Conservation (phyloP, 2,329 filamentous ascomycete genomes). For the Neocucurbitaria cava region DNA sequence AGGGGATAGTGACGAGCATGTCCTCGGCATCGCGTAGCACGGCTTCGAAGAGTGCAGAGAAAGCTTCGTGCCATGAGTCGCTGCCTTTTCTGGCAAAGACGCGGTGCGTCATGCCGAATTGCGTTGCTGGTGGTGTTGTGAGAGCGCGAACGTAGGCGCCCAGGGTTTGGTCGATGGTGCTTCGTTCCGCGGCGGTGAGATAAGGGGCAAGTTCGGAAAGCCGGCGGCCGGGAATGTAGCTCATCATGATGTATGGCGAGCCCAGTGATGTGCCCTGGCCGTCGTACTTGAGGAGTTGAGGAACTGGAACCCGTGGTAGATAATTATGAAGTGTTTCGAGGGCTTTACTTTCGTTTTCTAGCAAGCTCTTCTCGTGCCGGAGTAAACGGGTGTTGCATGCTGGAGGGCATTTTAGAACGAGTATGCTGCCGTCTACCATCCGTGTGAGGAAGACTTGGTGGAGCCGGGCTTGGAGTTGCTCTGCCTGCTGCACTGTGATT, state of each 20-base stretch:
- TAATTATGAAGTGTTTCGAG: conserved; percentile 48
- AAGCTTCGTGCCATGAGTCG: conserved; percentile 62
- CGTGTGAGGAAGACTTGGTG: conserved; percentile 53
- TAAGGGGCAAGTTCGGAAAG: conserved; percentile 39
- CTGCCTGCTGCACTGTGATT: conserved; percentile 43
- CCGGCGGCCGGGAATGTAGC: conserved; percentile 40
- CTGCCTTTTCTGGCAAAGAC: conserved; percentile 56
- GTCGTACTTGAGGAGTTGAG: conserved; percentile 51
- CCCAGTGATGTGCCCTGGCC: conserved; percentile 34
- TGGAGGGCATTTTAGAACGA: conserved; percentile 53
- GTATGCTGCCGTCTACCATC: conserved; percentile 47
- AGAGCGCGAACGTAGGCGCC: conserved; percentile 53
- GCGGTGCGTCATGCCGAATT: conserved; percentile 59
- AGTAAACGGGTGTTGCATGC: conserved; percentile 48
- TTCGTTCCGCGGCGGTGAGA: conserved; percentile 46
- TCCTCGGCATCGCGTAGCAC: conserved; percentile 65
- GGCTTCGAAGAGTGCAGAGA: conserved; percentile 59
- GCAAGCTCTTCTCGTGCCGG: conserved; percentile 51
- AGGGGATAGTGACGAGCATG: conserved; percentile 64
- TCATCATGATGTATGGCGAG: conserved; percentile 44
- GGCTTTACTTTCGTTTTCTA: conserved; percentile 50
- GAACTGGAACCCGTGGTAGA: conserved; percentile 45
- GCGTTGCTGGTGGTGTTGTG: conserved; percentile 53
- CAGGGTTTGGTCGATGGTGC: conserved; percentile 49
- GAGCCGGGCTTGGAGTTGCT: conserved; percentile 43